Conservation (phyloP, 257 asterid genomes). For the Scutellaria barbata region DNA sequence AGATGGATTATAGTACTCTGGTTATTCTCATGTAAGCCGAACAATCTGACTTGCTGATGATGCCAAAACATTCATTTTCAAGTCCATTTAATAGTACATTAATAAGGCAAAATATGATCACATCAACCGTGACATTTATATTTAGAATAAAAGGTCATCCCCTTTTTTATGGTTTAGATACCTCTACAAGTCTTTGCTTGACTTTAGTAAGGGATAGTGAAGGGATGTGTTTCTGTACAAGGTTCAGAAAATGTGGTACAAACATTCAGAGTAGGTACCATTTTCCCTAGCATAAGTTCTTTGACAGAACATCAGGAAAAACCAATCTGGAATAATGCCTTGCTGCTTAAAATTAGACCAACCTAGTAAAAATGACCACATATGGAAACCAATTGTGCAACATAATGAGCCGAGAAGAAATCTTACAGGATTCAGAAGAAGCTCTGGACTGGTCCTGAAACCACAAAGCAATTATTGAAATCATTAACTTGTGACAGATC, state of each 20-base stretch:
- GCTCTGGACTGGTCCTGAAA: constrained; percentile 98
- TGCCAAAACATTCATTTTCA: constrained; percentile 17
- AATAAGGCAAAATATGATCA: constrained; percentile 4
- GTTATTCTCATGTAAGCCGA: constrained; percentile 12
- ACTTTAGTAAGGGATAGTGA: not conserved
- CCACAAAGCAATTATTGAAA: constrained; percentile 40
- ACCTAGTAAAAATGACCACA: constrained; percentile 3
- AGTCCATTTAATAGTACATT: constrained; percentile 2
- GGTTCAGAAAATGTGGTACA: not conserved
- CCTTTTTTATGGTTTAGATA: not conserved
- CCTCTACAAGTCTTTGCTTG: constrained; percentile 20
- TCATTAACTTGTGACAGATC: not conserved
- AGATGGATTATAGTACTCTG: not conserved
- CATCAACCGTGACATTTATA: constrained; percentile 2
- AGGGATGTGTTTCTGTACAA: constrained; percentile 1
- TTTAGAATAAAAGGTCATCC: not conserved
- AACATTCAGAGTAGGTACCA: not conserved
- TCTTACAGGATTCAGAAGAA: constrained; percentile 94
- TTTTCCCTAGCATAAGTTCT: not conserved
- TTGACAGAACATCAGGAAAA: constrained; percentile 18
- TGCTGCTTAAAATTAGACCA: not conserved
- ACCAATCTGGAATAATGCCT: not conserved
- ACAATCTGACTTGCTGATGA: not conserved
- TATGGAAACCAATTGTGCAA: constrained; percentile 30
- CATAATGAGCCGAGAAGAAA: constrained; percentile 34